A percentile compares a stretch with the other conserved stretches of the same genome.
Conservation (phyloP, 768 basidiomycete genomes). For the Neoboletus brunneissimus region DNA sequence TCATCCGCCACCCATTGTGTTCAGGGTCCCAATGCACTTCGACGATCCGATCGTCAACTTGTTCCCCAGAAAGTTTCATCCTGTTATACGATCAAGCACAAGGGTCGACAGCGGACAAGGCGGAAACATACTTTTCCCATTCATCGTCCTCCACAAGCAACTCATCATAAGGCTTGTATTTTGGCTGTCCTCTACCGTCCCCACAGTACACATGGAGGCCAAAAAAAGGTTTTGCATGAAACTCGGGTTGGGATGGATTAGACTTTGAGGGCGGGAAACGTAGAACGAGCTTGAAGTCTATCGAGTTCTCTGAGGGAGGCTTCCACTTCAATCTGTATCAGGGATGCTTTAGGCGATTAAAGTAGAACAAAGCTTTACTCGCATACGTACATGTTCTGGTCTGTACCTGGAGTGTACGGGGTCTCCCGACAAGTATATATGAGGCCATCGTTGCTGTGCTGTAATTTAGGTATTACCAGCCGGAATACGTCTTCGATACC, state of each 20-base stretch:
- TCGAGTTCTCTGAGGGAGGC: conserved; percentile 94
- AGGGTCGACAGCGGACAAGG: not conserved
- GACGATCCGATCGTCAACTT: conserved; percentile 89
- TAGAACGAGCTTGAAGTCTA: conserved; percentile 96
- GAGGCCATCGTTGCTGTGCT: conserved; percentile 93
- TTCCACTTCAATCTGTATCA: conserved; percentile 91
- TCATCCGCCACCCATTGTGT: conserved; percentile 75
- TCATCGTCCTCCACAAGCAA: conserved; percentile 85
- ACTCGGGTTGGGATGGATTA: conserved; percentile 66
- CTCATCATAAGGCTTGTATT: conserved; percentile 81
- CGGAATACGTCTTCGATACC: conserved; percentile 82
- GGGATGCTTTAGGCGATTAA: conserved; percentile 2
- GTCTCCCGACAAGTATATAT: conserved; percentile 93
- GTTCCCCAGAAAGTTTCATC: conserved; percentile 79
- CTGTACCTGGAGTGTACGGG: conserved; percentile 80
- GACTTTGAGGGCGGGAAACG: conserved; percentile 73
- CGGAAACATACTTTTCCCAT: conserved; percentile 79
- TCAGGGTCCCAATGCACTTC: conserved; percentile 87
- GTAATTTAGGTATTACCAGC: conserved; percentile 77
- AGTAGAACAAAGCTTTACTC: conserved; percentile 24
- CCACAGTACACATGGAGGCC: conserved; percentile 82
- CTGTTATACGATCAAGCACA: conserved; percentile 39
- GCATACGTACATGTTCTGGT: conserved; percentile 89
- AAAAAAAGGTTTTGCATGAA: conserved; percentile 82
- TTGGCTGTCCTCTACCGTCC: conserved; percentile 48